A percentile compares a stretch with the other conserved stretches of the same genome.
Evolutionary conservation across 208 protist genomes (phyloP).

Genomic region (Acanthamoeba royreba): DNA sequence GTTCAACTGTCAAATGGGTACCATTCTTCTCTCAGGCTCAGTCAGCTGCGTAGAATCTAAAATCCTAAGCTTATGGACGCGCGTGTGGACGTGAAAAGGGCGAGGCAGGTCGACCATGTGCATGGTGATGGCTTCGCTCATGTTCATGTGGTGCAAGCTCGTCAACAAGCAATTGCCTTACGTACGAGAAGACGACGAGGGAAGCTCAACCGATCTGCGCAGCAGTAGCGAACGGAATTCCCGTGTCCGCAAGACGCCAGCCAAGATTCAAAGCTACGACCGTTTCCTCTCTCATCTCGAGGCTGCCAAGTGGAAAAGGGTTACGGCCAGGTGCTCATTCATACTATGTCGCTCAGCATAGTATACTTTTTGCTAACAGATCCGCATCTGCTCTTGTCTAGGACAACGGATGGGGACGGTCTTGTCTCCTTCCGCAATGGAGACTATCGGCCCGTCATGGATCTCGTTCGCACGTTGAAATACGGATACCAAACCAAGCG

Average conservation of each 20-base stretch:
- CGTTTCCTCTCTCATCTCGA: not conserved
- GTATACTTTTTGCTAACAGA: not conserved
- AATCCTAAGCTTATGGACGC: not conserved
- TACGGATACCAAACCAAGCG: conserved; percentile 1
- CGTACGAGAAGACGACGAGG: not conserved
- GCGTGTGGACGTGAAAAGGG: not conserved
- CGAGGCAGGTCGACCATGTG: conserved; percentile 8
- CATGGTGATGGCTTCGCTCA: conserved; percentile 22
- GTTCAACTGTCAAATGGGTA: conserved; percentile 41
- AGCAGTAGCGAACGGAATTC: not conserved
- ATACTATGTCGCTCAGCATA: not conserved
- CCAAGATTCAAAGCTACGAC: not conserved
- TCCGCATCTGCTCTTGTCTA: no score
- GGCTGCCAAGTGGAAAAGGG: not conserved
- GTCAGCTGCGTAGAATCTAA: no score
- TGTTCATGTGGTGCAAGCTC: conserved; percentile 11
- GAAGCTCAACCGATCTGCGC: not conserved
- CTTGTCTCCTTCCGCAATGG: not conserved
- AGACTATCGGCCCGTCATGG: not conserved
- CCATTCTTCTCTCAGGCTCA: no score
- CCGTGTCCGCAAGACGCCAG: not conserved
- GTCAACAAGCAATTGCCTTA: not conserved
- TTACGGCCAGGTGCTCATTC: not conserved
- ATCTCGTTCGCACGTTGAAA: not conserved
- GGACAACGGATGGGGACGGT: not conserved